Conservation (phyloP, 768 basidiomycete species). For the Boletus edulis region DNA sequence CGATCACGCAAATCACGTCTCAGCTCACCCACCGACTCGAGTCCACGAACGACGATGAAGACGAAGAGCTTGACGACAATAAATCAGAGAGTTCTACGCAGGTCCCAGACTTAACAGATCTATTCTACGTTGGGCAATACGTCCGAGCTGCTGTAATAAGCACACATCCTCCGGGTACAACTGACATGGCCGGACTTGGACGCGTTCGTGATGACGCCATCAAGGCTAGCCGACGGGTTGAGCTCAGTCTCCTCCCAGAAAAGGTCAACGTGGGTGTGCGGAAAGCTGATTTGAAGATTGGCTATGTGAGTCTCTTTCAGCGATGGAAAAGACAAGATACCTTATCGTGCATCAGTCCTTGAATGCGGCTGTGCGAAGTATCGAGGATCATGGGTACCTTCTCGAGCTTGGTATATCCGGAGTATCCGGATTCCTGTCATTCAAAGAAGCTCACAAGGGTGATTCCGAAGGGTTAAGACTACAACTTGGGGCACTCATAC, state of each 20-base stretch:
- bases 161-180: conserved; percentile 65
- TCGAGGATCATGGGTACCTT: conserved; percentile 94
- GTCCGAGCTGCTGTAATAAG: conserved; percentile 73
- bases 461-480: conserved; percentile 36
- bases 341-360: conserved; percentile 50
- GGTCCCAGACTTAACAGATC: conserved; percentile 67
- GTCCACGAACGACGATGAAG: conserved; percentile 51
- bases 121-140: conserved; percentile 87
- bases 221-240: conserved; percentile 73
- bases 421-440: conserved; percentile 82
- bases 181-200: conserved; percentile 54
- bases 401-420: conserved; percentile 79
- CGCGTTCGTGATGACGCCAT: conserved; percentile 65
- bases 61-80: conserved; percentile 44
- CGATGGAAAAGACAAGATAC: not conserved
- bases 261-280: conserved; percentile 80
- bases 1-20: conserved; percentile 87
- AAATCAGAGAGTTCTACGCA: conserved; percentile 31
- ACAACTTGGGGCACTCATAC: conserved; percentile 63
- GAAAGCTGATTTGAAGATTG: conserved; percentile 71
- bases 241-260: conserved; percentile 80
- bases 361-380: conserved; percentile 71
- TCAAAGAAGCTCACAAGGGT: conserved; percentile 60
- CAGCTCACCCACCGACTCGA: conserved; percentile 75
- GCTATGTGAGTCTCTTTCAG: conserved; percentile 58